Evolutionary conservation across 2,329 filamentous ascomycete genomes (phyloP).

Genomic region (Rutstroemia sydowiana): DNA sequence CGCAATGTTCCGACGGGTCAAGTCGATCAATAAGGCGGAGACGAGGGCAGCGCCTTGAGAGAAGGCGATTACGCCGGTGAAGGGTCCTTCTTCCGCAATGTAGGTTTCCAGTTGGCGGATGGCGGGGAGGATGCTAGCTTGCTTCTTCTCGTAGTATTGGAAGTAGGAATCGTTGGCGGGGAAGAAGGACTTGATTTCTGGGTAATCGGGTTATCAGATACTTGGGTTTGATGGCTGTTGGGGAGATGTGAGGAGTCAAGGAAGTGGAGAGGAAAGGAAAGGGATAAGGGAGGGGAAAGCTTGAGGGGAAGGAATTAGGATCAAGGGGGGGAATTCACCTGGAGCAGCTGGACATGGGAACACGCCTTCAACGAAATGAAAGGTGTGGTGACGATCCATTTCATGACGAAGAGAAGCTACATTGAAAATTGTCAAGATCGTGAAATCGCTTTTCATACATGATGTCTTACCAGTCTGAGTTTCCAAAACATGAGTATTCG

Average conservation of each 20-base stretch:
- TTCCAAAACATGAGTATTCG: neutral
- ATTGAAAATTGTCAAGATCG: neutral
- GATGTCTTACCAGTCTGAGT: neutral
- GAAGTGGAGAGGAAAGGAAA: too few species aligned
- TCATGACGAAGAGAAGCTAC: slow-evolving; percentile 14
- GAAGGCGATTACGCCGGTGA: slow-evolving; percentile 14
- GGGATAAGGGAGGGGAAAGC: too few species aligned
- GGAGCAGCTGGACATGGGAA: neutral
- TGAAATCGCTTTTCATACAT: neutral
- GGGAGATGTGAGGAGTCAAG: too few species aligned
- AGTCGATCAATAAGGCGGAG: neutral
- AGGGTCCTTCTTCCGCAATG: slow-evolving; percentile 11
- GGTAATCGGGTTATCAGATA: neutral
- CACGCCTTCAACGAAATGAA: slow-evolving; percentile 12
- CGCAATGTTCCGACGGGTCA: too few species aligned
- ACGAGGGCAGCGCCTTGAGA: slow-evolving; percentile 35
- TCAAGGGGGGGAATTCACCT: neutral
- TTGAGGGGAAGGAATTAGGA: too few species aligned
- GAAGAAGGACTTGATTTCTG: neutral
- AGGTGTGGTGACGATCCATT: slow-evolving; percentile 11
- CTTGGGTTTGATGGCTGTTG: too few species aligned
- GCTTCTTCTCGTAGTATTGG: slow-evolving; percentile 1
- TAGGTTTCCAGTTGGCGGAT: slow-evolving; percentile 1
- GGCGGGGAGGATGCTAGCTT: neutral
- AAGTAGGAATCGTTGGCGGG: neutral